These are phyloP conservation scores for Xerocomellus dryophilus DNA, from an alignment of 768 basidiomycete species.

Conservation along the genomic window DNA sequence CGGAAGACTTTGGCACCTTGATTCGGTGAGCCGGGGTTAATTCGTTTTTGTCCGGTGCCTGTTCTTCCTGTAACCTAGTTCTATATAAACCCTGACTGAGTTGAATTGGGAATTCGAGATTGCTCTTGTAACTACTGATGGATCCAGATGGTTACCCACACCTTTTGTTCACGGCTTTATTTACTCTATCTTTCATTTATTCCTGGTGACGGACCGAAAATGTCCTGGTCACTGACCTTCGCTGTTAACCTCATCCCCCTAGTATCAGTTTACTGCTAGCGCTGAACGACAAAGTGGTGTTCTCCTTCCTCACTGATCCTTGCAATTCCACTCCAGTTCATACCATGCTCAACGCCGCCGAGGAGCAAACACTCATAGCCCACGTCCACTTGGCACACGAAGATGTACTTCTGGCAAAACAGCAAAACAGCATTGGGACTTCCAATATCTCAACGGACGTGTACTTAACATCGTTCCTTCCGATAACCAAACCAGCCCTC, in stretches of 20 bases:
- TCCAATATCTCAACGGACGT: conserved; percentile 30
- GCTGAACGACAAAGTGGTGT: not conserved
- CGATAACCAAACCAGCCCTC: not conserved
- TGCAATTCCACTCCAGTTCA: not conserved
- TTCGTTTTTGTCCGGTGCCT: not conserved
- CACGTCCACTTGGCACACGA: conserved; percentile 33
- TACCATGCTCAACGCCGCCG: not conserved
- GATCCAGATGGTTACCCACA: not conserved
- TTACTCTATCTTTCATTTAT: not conserved
- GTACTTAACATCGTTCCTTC: conserved; percentile 25
- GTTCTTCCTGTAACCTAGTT: not conserved
- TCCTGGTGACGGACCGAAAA: not conserved
- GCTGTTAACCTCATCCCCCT: too few relatives aligned
- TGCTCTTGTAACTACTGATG: not conserved
- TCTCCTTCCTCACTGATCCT: not conserved
- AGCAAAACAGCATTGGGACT: conserved; percentile 32
- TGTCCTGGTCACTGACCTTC: too few relatives aligned
- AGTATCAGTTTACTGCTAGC: too few relatives aligned
- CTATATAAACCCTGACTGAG: not conserved
- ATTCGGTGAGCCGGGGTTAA: not conserved
- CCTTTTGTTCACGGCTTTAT: not conserved
- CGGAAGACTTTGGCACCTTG: conserved; percentile 32
- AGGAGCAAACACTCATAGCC: conserved; percentile 13
- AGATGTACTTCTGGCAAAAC: conserved; percentile 24
- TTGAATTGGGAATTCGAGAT: not conserved